Conservation (phyloP, 2,329 filamentous ascomycete genomes). For the Aspergillus sp. region DNA sequence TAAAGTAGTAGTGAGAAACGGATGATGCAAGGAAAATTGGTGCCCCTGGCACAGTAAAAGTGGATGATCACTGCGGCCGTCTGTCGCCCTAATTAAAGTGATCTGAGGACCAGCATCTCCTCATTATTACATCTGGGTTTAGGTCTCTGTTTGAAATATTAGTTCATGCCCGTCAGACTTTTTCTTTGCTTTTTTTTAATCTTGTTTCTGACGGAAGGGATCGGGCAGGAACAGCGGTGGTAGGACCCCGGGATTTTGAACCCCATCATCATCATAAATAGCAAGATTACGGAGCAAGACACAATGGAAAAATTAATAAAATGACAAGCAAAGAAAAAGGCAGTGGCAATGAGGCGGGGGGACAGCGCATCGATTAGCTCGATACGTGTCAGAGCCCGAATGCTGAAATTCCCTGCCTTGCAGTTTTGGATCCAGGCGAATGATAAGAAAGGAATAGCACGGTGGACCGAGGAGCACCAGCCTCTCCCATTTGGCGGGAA, state of each 20-base stretch:
- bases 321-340: conserved; percentile 4
- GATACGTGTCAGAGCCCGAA: conserved; percentile 33
- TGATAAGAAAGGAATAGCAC: conserved; percentile 20
- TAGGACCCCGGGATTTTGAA: neutral
- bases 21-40: conserved; percentile 18
- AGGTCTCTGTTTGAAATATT: neutral
- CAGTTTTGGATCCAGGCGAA: conserved; percentile 25
- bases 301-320: neutral
- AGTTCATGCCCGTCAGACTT: neutral
- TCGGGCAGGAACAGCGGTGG: conserved; percentile 13
- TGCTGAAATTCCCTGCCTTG: conserved; percentile 27
- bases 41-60: conserved; percentile 8
- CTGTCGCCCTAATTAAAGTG: conserved; percentile 9
- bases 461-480: conserved; percentile 22
- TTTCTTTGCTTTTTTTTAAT: neutral
- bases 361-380: conserved; percentile 24
- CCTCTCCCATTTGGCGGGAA: conserved; percentile 12
- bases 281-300: conserved; percentile 2
- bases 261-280: conserved; percentile 8
- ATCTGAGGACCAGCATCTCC: conserved; percentile 3
- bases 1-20: conserved; percentile 1
- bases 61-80: conserved; percentile 12
- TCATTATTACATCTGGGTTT: conserved; percentile 4
- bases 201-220: neutral
- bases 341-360: conserved; percentile 15